Evolutionary conservation across 768 basidiomycete species (phyloP), one percentile per base, ranked within the genome.

Genomic region (Mrakia hoshinonis): DNA sequence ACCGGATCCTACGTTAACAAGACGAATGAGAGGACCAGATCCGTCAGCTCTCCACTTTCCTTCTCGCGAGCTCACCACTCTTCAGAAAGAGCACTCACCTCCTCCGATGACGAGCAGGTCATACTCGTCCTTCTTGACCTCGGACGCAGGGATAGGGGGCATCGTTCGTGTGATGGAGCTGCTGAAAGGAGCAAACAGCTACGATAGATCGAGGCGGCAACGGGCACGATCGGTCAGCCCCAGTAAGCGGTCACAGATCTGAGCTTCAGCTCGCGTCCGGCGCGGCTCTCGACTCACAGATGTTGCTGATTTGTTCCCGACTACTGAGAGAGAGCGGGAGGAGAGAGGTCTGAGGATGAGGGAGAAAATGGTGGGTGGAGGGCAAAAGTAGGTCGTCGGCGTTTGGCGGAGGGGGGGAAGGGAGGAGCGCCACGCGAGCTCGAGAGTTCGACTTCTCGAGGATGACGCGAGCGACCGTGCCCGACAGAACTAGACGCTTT

Each of bases 1-100:
- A 70, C 92, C 96, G 72, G 91, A 93, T 46, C 96, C 96, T 73
- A n/a, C 36, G 20, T 11, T 15, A 67, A 20, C 5, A n/a, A 34
- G 38, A 47, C 18, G 18, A 26, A 36, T 36, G 13, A 12, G 29
- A 52, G 24, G 22, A 6, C 13, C 31, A 43, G 38, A 34, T 64
- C 12, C 22, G 64, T 66, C 71, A 67, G 51, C 36, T 49, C 29
- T 36, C 49, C 26, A 11, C 34, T 6, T 39, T 13, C 24, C 43
- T 39, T 22, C 38, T 38, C 43, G 39, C 22, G 22, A n/a, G 36
- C 46, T 34, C 31, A 12, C 6, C 43, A 29, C 7, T 36, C 54
- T 24, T 38, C 15, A 10, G 1, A 6, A 18, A 26, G n/a, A 38
- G 39, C 24, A 43, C 72, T 24, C 0, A 73, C 72, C 72, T 63